Evolutionary conservation across 2,329 filamentous ascomycete genomes (phyloP).

Genomic region (Colletotrichum spaethianum): DNA sequence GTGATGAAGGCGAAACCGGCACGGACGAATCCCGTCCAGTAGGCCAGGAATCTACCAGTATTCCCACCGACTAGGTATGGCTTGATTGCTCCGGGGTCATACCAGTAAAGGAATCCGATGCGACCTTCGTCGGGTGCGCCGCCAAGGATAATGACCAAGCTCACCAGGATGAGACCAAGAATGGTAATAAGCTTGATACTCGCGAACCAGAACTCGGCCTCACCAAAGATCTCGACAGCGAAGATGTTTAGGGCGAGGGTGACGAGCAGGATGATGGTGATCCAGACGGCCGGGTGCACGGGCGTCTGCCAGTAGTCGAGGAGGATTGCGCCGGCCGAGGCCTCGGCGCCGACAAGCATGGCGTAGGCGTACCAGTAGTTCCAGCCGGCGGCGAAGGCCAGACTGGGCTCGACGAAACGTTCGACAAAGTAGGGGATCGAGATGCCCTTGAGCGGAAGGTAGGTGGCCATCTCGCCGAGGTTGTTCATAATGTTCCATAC

Average conservation of each 20-base stretch:
- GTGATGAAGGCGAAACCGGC: slow-evolving; percentile 75
- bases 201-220: slow-evolving; percentile 74
- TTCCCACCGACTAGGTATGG: slow-evolving; percentile 61
- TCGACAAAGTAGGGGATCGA: slow-evolving; percentile 70
- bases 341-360: slow-evolving; percentile 71
- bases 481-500: slow-evolving; percentile 70
- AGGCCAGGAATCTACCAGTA: slow-evolving; percentile 70
- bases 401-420: slow-evolving; percentile 68
- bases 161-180: slow-evolving; percentile 69
- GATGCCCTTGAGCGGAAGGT: slow-evolving; percentile 69
- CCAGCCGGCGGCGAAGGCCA: slow-evolving; percentile 71
- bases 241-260: slow-evolving; percentile 70
- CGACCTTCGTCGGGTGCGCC: slow-evolving; percentile 65
- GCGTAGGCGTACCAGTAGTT: slow-evolving; percentile 75
- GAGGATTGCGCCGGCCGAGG: slow-evolving; percentile 70
- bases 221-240: slow-evolving; percentile 70
- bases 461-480: slow-evolving; percentile 69
- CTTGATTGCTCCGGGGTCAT: slow-evolving; percentile 60
- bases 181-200: slow-evolving; percentile 73
- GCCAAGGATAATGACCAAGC: slow-evolving; percentile 69
- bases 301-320: slow-evolving; percentile 72
- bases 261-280: slow-evolving; percentile 69
- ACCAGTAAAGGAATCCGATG: slow-evolving; percentile 58
- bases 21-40: slow-evolving; percentile 70
- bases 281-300: slow-evolving; percentile 70